Evolutionary conservation across 1,284 basidiomycete species (phyloP).

Genomic region (Lentinula novae-zelandiae): DNA sequence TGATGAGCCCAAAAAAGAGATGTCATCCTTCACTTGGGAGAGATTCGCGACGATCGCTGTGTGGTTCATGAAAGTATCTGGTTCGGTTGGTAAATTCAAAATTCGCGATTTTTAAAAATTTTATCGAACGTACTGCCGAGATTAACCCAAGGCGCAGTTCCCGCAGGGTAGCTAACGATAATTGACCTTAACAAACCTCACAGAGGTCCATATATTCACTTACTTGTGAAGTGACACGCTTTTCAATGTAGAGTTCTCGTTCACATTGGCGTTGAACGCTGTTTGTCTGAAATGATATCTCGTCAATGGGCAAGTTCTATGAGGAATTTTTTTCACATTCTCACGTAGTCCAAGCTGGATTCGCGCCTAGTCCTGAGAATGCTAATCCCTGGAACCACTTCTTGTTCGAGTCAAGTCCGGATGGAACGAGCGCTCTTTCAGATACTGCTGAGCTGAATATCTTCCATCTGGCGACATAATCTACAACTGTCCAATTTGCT

Average conservation of each 20-base stretch:
- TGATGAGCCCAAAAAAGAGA: conserved; percentile 8
- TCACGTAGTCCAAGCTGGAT: conserved; percentile 12
- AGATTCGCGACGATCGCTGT: conserved; percentile 12
- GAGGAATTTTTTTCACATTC: not conserved
- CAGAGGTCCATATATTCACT: not conserved
- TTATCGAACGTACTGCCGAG: conserved; percentile 5
- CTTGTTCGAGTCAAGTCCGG: not conserved
- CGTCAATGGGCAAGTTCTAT: not conserved
- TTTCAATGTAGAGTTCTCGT: not conserved
- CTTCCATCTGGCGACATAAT: conserved; percentile 9
- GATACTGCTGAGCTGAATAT: not conserved
- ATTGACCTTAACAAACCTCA: not conserved
- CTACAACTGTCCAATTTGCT: conserved; percentile 1
- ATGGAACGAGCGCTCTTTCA: not conserved
- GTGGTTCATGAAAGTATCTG: conserved; percentile 13
- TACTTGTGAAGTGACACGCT: conserved; percentile 13
- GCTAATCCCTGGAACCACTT: conserved; percentile 14
- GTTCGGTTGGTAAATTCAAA: not conserved
- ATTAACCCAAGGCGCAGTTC: conserved; percentile 9
- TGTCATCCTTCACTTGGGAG: conserved; percentile 5
- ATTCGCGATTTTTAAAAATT: not conserved
- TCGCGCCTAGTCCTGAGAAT: conserved; percentile 8
- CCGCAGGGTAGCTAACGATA: conserved; percentile 7
- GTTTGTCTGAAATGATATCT: not conserved
- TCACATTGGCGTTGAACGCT: conserved; percentile 7